Conservation (phyloP, 192 early-diverging fungal species). For the Linnemannia schmuckeri region DNA sequence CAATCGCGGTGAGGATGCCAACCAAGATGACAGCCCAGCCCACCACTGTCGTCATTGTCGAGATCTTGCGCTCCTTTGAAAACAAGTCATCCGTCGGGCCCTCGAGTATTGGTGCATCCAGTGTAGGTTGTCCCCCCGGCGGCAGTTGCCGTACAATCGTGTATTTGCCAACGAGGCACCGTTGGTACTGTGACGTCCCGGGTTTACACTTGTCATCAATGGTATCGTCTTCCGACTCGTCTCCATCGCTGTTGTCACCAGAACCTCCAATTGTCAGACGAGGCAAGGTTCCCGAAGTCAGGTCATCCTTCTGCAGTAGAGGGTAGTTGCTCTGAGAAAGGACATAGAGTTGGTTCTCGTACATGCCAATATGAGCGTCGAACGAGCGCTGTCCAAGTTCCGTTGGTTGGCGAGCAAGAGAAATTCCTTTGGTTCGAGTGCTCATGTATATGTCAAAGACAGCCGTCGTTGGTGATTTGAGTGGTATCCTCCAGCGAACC, state of each 20-base stretch:
- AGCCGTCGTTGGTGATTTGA: conserved; percentile 40
- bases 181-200: conserved; percentile 14
- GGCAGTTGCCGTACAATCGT: not conserved
- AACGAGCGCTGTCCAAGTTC: not conserved
- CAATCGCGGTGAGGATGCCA: conserved; percentile 28
- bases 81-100: not conserved
- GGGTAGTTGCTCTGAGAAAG: conserved; percentile 44
- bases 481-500: conserved; percentile 14
- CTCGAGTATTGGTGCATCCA: not conserved
- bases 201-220: conserved; percentile 6
- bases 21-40: conserved; percentile 38
- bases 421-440: not conserved
- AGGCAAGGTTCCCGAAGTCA: not conserved
- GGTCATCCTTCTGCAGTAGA: conserved; percentile 1
- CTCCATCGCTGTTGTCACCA: not conserved
- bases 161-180: conserved; percentile 34
- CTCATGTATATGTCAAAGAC: conserved; percentile 35
- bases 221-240: not conserved
- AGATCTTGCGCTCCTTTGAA: conserved; percentile 3
- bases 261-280: conserved; percentile 22
- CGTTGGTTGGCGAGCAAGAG: not conserved
- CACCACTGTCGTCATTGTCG: conserved; percentile 35
- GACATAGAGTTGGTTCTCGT: conserved; percentile 34
- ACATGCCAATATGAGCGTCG: conserved; percentile 31
- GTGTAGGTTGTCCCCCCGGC: not conserved